Evolutionary conservation across 306 rosid genomes (phyloP).

Genomic region (Macrotyloma uniflorum): DNA sequence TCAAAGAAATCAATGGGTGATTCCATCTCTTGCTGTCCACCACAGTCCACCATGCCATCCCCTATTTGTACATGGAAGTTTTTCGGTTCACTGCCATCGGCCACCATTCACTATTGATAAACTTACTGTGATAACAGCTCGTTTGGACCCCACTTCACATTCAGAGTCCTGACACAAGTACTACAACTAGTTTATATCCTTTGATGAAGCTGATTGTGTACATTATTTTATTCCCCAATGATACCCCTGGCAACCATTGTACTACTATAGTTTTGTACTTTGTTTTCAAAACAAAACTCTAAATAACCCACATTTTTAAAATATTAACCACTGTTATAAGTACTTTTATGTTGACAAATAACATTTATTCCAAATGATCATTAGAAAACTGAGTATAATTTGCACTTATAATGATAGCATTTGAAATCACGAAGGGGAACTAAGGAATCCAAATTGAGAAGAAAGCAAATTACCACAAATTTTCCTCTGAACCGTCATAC

Average conservation of each 20-base stretch:
- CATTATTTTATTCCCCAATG: not conserved
- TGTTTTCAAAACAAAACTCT: not conserved
- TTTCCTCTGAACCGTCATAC: conserved; percentile 20
- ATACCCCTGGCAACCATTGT: not conserved
- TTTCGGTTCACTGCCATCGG: not conserved
- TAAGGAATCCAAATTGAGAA: not conserved
- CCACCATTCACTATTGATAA: not conserved
- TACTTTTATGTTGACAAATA: not conserved
- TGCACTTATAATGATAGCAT: not conserved
- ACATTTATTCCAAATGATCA: not conserved
- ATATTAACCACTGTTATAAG: not conserved
- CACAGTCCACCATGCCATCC: too few relatives aligned
- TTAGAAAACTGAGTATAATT: conserved; percentile 5
- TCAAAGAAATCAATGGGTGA: too few relatives aligned
- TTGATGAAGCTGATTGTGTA: not conserved
- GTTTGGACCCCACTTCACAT: too few relatives aligned
- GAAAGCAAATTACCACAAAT: conserved; percentile 7
- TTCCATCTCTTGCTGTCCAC: too few relatives aligned
- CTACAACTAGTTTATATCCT: conserved; percentile 13
- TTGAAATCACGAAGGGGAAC: conserved; percentile 3
- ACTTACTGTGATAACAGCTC: not conserved
- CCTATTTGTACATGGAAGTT: too few relatives aligned
- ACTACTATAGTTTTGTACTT: not conserved
- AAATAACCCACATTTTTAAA: conserved; percentile 22
- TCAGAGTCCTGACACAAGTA: not conserved